Percentiles rank a stretch among this genome's conserved stretches.
Conservation (phyloP, 345 rosid genomes). For the Eucalyptus albens region DNA sequence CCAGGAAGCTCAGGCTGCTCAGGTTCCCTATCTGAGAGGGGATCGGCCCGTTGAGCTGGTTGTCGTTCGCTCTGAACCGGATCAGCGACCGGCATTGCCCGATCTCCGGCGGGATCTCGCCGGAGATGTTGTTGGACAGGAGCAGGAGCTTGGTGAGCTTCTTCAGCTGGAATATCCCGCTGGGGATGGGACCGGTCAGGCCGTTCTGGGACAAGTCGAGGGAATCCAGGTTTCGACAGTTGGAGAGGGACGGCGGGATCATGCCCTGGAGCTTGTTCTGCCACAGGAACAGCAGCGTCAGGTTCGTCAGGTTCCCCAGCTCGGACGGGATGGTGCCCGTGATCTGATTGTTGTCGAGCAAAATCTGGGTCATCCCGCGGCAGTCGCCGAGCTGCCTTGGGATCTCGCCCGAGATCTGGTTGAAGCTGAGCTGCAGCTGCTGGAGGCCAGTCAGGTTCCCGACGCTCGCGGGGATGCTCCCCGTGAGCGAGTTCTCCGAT, state of each 20-base stretch:
- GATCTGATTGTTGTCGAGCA: slow-evolving; percentile 76
- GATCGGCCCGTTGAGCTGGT: slow-evolving; percentile 40
- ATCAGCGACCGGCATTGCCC: slow-evolving; percentile 59
- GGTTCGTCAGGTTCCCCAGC: slow-evolving; percentile 41
- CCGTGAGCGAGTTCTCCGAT: slow-evolving; percentile 68
- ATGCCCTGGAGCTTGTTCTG: slow-evolving; percentile 70
- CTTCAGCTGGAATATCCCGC: slow-evolving; percentile 42
- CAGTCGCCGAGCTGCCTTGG: slow-evolving; percentile 52
- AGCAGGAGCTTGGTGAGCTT: slow-evolving; percentile 73
- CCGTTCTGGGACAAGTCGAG: slow-evolving; percentile 68
- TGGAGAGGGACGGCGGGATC: slow-evolving; percentile 52
- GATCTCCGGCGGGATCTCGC: slow-evolving; percentile 46
- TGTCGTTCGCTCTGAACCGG: slow-evolving; percentile 54
- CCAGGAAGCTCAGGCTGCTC: slow-evolving; percentile 58
- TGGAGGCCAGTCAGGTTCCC: slow-evolving; percentile 44
- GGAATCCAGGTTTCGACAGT: slow-evolving; percentile 61
- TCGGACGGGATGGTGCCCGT: slow-evolving; percentile 62
- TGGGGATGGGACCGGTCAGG: slow-evolving; percentile 68
- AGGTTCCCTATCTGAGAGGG: slow-evolving; percentile 51
- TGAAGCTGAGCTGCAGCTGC: slow-evolving; percentile 69
- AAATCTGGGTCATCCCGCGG: slow-evolving; percentile 40
- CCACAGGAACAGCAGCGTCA: slow-evolving; percentile 71
- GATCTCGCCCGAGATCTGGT: slow-evolving; percentile 67
- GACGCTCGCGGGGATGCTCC: slow-evolving; percentile 51
- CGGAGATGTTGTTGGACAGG: slow-evolving; percentile 64